Percentiles rank a stretch among this genome's conserved stretches.
Evolutionary conservation across 805 yeast species (phyloP).

Genomic region (Lipomyces lipofer): DNA sequence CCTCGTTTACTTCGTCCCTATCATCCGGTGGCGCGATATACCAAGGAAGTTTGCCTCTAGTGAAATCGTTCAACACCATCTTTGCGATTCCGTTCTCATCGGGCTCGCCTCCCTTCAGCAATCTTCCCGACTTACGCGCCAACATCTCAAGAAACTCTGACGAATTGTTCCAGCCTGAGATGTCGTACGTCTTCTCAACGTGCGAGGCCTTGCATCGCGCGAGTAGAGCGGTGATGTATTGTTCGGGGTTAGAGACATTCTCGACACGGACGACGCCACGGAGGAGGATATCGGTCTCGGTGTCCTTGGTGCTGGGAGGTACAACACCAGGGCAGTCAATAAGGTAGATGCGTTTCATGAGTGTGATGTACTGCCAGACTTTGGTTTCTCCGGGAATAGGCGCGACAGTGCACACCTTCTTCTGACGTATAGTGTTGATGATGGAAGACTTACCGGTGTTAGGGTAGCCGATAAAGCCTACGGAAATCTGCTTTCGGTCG

Average conservation of each 20-base stretch:
- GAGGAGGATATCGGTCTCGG: constrained; percentile 87
- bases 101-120: constrained; percentile 96
- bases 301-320: constrained; percentile 87
- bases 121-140: constrained; percentile 90
- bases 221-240: constrained; percentile 84
- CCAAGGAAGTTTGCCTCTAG: constrained; percentile 98
- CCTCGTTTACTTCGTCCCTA: constrained; percentile 58
- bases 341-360: constrained; percentile 91
- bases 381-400: constrained; percentile 99
- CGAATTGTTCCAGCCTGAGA: constrained; percentile 78
- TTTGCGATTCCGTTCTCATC: constrained; percentile 93
- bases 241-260: constrained; percentile 93
- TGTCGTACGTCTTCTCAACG: constrained; percentile 91
- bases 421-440: constrained; percentile 87
- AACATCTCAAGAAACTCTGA: constrained; percentile 84
- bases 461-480: constrained; percentile 97
- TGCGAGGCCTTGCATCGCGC: constrained; percentile 84
- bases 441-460: constrained; percentile 97
- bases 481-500: constrained; percentile 94
- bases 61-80: constrained; percentile 87
- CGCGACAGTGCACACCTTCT: constrained; percentile 95
- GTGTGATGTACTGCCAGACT: constrained; percentile 97
- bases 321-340: constrained; percentile 99
- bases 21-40: constrained; percentile 88
- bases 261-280: constrained; percentile 99